Percentiles rank a stretch among this genome's conserved stretches.
Conservation (phyloP, 2,329 filamentous ascomycete species). For the Tolypocladium sp. region DNA sequence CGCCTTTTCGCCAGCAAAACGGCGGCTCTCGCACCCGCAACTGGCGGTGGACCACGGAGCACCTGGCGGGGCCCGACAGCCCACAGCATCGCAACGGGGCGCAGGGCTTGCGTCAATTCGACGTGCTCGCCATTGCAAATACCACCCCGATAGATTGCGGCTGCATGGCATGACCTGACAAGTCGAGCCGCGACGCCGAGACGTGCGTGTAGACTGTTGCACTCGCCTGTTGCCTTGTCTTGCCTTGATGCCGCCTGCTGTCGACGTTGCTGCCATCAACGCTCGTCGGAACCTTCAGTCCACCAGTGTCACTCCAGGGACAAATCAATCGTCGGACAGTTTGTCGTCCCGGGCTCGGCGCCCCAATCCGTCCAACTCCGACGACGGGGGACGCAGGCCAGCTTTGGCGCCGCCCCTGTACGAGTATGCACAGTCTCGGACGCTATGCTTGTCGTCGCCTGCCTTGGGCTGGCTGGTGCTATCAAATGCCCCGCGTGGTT, state of each 20-base stretch:
- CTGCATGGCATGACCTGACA: neutral
- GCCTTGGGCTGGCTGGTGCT: neutral
- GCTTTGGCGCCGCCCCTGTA: neutral
- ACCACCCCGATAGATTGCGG: slow-evolving; percentile 1
- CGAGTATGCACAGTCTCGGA: neutral
- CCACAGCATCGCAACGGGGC: slow-evolving; percentile 1
- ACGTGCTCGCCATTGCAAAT: neutral
- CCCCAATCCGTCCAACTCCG: neutral
- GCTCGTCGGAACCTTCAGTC: neutral
- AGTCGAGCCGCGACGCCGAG: neutral
- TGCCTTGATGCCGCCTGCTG: neutral
- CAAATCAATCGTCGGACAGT: neutral
- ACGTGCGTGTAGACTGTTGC: neutral
- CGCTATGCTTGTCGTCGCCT: neutral
- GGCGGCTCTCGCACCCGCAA: slow-evolving; percentile 6
- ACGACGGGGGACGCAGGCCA: neutral
- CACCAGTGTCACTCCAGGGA: neutral
- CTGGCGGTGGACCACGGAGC: slow-evolving; percentile 7
- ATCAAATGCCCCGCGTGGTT: neutral
- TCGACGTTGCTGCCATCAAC: neutral
- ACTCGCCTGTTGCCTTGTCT: neutral
- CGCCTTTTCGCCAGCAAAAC: slow-evolving; percentile 12
- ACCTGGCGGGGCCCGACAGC: slow-evolving; percentile 1
- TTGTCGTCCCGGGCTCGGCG: neutral
- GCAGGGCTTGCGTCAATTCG: slow-evolving; percentile 1